Evolutionary conservation across 352 stramenopile species (phyloP), one percentile per base, ranked within the genome.

Genomic region (Thraustotheca clavata): DNA sequence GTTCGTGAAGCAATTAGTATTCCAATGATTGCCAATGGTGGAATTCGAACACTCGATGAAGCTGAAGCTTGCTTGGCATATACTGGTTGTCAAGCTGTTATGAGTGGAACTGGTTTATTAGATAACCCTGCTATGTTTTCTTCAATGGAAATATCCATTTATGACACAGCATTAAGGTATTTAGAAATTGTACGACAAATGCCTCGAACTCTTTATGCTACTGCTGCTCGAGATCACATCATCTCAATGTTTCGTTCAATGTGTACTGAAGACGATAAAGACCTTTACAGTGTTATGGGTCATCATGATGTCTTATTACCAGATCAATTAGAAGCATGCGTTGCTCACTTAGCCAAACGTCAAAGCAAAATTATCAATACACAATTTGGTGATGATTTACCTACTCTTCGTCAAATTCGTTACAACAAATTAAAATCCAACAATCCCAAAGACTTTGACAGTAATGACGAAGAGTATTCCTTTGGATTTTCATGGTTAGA

Each of bases 1-100:
- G 35, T 69, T 0, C 62, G 49, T 11, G 14, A 48, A 11, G 34
- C 48, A 7, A 31, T 71, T 33, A 5, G 49, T 7, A 68, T 73
- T 59, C 68, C 68, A 9, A 63, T 73, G 35, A 26, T 73, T 7
- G 68, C 62, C 18, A 73, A 73, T 49, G 62, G 68, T 22, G 68
- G 66, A 35, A 61, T 73, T 38, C 22, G 27, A 18, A 59, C 26
- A 18, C 32, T 35, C 31, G 31, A 20, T 8, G 52, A 62, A 14
- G 63, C 68, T 5, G 59, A 62, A 5, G 32, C 24, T 31, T 49
- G 66, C n/a, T 34, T 73, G 22, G 27, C 26, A 8, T 24, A 47
- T 27, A 62, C 62, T 3, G 50, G 41, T 20, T 57, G 54, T 34
- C 41, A 36, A n/a, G 68, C 20, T 36, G 57, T 73, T 49, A 71